These are phyloP conservation scores for Sarocladium oryzae DNA, from an alignment of 2,329 filamentous ascomycete species.

Conservation along the genomic window DNA sequence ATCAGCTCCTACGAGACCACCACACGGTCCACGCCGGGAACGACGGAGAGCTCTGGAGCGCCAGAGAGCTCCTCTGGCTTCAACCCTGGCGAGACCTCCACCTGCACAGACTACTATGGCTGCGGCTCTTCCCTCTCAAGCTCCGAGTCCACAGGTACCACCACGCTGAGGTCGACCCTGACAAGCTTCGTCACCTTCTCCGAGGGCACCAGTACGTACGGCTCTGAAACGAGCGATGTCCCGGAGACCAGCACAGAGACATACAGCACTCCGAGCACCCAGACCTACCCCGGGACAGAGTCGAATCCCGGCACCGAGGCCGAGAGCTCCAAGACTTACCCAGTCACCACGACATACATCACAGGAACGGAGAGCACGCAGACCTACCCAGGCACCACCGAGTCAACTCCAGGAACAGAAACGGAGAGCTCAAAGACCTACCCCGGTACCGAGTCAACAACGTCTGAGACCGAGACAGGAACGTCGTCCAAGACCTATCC, in stretches of 20 bases:
- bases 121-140: neutral
- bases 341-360: neutral
- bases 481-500: neutral
- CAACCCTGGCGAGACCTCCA: neutral
- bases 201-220: conserved; percentile 2
- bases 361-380: neutral
- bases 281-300: conserved; percentile 2
- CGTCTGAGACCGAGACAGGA: neutral
- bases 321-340: neutral
- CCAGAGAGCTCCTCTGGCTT: neutral
- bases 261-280: neutral
- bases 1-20: conserved; percentile 1
- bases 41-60: neutral
- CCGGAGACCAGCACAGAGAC: neutral
- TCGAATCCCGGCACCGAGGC: conserved; percentile 1
- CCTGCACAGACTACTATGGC: conserved; percentile 8
- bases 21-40: neutral
- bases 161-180: conserved; percentile 3
- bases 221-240: neutral
- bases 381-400: neutral
- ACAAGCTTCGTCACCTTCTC: conserved; percentile 6
- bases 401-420: neutral
- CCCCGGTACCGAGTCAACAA: neutral
- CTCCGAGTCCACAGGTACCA: neutral
- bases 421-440: neutral